Evolutionary conservation across 2,329 filamentous ascomycete species (phyloP), one percentile per base, ranked within the genome.

Genomic region (Aureobasidium musti): DNA sequence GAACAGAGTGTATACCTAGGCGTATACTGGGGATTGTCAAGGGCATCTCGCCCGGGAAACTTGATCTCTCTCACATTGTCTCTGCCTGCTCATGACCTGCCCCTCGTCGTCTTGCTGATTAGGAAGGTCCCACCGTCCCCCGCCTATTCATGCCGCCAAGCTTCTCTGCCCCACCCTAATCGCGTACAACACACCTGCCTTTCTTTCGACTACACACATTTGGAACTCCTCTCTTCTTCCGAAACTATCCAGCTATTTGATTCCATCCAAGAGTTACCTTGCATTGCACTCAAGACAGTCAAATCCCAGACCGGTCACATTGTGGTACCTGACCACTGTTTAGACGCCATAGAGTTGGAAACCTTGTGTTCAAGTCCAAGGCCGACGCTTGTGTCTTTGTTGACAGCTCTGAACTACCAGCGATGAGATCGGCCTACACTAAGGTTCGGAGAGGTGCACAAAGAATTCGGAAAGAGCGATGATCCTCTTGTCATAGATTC

Each of bases 1-100:
- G 53, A 17, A 50, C 8, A 21, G 43, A 37, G 5, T 10, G 33
- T 23, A 50, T 33, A 21, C n/a, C 52, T n/a, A 50, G 63, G 30
- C 52, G 63, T 26, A 50, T 41, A 19, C 50, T 49, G 43, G 43
- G 21, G 13, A 37, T 26, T 19, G 63, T 52, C 30, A 28, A 41
- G 39, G 53, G 63, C 63, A 66, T 66, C 10, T 56, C 50, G 63
- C 53, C 63, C 53, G 33, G 33, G 45, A 41, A 41, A n/a, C n/a
- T 13, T 28, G 26, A 17, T 26, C 19, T 35, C 7, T 26, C 45
- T 63, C 33, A 52, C 59, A 63, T 63, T n/a, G 13, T 41, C 33
- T 14, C 21, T 63, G 45, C 41, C n/a, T 50, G 43, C 33, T 49
- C 28, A 21, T 63, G 45, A 41, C 11, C 19, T 41, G 26, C 28